phyloP scores from a whole-genome alignment of 768 basidiomycete species.

The Antrodiella citrinella region DNA sequence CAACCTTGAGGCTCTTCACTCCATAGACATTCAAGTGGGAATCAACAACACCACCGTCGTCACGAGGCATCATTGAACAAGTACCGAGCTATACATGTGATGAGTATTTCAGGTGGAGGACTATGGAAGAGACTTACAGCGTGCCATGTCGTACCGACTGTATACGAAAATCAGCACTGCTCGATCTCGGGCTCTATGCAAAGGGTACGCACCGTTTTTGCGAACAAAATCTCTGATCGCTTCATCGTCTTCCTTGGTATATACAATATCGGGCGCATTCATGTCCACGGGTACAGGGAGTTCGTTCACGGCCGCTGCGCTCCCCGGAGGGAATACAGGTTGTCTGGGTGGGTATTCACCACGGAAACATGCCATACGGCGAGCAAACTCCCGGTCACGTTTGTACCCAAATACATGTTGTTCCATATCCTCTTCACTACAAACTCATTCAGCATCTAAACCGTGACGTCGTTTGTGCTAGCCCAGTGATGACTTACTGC shows the following conservation, averaged over 20 bases:
- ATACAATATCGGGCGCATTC: conserved; percentile 22
- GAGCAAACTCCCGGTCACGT: conserved; percentile 40
- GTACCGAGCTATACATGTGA: conserved; percentile 43
- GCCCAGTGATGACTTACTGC: background rate
- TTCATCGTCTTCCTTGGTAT: conserved; percentile 27
- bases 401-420: conserved; percentile 48
- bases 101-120: too few species aligned
- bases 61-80: conserved; percentile 58
- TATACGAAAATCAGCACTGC: background rate
- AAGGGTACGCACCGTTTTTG: conserved; percentile 12
- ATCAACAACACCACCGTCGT: conserved; percentile 55
- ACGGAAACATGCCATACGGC: conserved; percentile 40
- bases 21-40: conserved; percentile 56
- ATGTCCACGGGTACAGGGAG: conserved; percentile 16
- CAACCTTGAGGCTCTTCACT: conserved; percentile 48
- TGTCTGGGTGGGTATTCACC: conserved; percentile 23
- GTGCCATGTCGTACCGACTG: conserved; percentile 26
- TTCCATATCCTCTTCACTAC: conserved; percentile 25
- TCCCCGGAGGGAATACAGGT: conserved; percentile 24
- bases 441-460: background rate
- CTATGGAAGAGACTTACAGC: conserved; percentile 24
- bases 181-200: background rate
- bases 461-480: too few species aligned
- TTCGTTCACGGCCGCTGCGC: conserved; percentile 20
- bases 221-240: conserved; percentile 25